These are phyloP conservation scores for Karstenula rhodostoma DNA, from an alignment of 2,329 filamentous ascomycete species.

Conservation along the genomic window DNA sequence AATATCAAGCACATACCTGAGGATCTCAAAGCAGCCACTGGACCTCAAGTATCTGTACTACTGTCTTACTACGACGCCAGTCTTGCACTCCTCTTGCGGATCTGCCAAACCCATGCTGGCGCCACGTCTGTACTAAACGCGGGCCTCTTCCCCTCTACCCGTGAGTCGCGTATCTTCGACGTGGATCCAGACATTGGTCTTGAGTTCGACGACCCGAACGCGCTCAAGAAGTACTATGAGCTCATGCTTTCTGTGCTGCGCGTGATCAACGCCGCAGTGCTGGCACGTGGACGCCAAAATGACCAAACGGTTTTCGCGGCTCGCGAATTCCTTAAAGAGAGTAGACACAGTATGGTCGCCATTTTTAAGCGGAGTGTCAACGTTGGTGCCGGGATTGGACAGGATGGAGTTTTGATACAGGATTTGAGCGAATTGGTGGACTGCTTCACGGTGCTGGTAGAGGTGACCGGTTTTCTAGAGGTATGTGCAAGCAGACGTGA, in stretches of 20 bases:
- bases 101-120: constrained; percentile 84
- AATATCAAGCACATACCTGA: constrained; percentile 79
- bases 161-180: constrained; percentile 83
- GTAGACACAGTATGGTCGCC: constrained; percentile 83
- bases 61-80: constrained; percentile 75
- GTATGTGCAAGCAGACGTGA: constrained; percentile 58
- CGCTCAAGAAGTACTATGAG: constrained; percentile 82
- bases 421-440: constrained; percentile 81
- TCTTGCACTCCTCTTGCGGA: constrained; percentile 80
- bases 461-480: constrained; percentile 84
- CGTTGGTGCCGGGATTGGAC: constrained; percentile 63
- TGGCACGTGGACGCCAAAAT: constrained; percentile 84
- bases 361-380: constrained; percentile 90
- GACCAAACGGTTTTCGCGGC: constrained; percentile 75
- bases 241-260: constrained; percentile 82
- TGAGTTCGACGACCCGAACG: constrained; percentile 72
- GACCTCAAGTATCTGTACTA: constrained; percentile 61
- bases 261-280: constrained; percentile 81
- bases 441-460: constrained; percentile 82
- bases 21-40: constrained; percentile 61
- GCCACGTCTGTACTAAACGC: constrained; percentile 88
- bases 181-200: constrained; percentile 93
- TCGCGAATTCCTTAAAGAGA: constrained; percentile 80
- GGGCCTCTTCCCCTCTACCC: constrained; percentile 82
- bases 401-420: constrained; percentile 65